Conservation (phyloP, 495 filamentous ascomycete genomes). For the Parathielavia hyrcaniae region DNA sequence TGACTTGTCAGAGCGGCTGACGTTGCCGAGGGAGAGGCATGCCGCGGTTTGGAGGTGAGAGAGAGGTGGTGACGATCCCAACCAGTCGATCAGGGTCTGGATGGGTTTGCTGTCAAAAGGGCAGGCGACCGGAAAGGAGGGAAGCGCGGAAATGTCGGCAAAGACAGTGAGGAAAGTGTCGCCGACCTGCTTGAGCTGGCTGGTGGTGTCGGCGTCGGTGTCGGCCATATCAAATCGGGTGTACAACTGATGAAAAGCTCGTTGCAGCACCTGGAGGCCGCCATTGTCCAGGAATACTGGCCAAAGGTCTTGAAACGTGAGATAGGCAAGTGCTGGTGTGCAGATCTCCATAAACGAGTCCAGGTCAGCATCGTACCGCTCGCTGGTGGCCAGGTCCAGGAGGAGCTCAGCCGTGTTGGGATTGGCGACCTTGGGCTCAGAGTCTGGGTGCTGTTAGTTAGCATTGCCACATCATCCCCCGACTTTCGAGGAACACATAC, state of each 20-base stretch:
- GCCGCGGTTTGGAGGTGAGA: constrained; percentile 61
- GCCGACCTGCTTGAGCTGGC: constrained; percentile 49
- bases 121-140: constrained; percentile 44
- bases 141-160: constrained; percentile 57
- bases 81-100: constrained; percentile 43
- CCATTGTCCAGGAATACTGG: constrained; percentile 36
- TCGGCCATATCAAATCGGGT: constrained; percentile 25
- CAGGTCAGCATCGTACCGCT: constrained; percentile 22
- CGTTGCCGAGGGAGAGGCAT: constrained; percentile 69
- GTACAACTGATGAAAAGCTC: constrained; percentile 31
- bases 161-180: constrained; percentile 51
- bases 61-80: constrained; percentile 28
- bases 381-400: constrained; percentile 29
- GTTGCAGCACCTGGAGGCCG: constrained; percentile 30
- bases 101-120: constrained; percentile 40
- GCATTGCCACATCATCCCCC: background rate
- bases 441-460: constrained; percentile 22
- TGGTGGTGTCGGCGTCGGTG: constrained; percentile 42
- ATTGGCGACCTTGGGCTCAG: constrained; percentile 33
- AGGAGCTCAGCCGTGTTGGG: constrained; percentile 32
- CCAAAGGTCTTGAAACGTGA: constrained; percentile 42
- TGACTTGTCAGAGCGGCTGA: constrained; percentile 63
- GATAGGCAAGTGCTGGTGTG: constrained; percentile 37
- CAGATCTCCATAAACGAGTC: constrained; percentile 36
- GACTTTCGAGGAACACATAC: constrained; percentile 29